Base-by-base conservation (phyloP, 345 rosid genomes). In the Lepidium aucheri region DNA sequence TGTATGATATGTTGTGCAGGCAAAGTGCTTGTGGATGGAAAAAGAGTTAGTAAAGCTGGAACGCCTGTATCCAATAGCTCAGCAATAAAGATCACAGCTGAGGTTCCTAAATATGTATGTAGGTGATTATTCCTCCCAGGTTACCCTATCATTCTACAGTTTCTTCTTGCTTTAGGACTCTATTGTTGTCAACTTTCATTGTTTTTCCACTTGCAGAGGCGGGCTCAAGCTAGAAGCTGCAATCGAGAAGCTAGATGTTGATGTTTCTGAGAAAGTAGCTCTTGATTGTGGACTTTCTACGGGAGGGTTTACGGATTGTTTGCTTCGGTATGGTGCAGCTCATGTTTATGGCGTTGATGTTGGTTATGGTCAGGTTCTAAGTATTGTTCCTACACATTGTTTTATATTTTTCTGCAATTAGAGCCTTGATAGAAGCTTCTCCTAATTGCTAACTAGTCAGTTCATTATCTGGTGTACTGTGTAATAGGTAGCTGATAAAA, bases 311-410 rank as follows among this genome's bases (percentile, higher is more conserved):
- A 84, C 97, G 2, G 95, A 94, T 69, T 90, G 97, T 74, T 81
- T 94, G 82, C 99, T 94, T 71, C 97, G 90, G 75, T 62, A 84
- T 74, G 93, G 95, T 34, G 99, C 99, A 42, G 84, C 93, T 35
- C 82, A 76, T 77, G 99, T 90, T 46, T 88, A 94, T 79, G 97
- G 99, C 49, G 93, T 94, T 61, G 99, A 94, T 79, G 99, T 94
- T 12, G 96, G 99, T 67, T 88, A 90, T 16, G 96, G 97, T 51
- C 95, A 94, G 90, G 99, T 90, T 77, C 52, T 2, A 49, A 56
- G n/a, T 35, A 14, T 47, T 73, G 22, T 65, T 42, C 41, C 8
- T 47, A 42, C 18, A 24, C 33, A 9, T 43, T 63, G 8, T 53
- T 63, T 38, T 3, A n/a, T n/a, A 6, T 24, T 9, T 18, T 15